Evolutionary conservation across 2,329 filamentous ascomycete genomes (phyloP), one percentile per base, ranked within the genome.

Genomic region (Calonectria multiphialidica): DNA sequence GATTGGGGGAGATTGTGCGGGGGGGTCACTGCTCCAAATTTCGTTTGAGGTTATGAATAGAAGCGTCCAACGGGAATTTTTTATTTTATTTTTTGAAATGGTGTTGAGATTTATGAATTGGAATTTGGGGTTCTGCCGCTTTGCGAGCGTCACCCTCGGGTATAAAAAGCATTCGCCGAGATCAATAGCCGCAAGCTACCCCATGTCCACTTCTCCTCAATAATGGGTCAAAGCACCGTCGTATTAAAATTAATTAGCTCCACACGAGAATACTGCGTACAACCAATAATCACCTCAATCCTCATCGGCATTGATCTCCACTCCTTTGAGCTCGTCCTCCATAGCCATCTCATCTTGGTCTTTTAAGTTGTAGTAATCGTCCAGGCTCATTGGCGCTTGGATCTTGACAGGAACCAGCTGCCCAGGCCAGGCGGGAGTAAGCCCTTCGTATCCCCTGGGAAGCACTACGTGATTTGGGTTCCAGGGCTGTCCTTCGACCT

Each of bases 171-270:
- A 57, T 23, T 40, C 53, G 33, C 53, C 53, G 53, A 57, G 13
- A 5, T 57, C 53, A 57, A 57, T 57, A 57, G 53, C 53, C 53
- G 53, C 53, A 40, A 8, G 25, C 53, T 15, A 37, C 50, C 30
- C 53, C 53, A 57, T 40, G 33, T 16, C 53, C 53, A 57, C 53
- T 53, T 57, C 53, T 57, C 53, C 53, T 57, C 53, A 57, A 57
- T 57, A 57, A 57, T 25, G 53, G 53, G 53, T 40, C 53, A 57
- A 40, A 57, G 53, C 53, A 57, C 53, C 53, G 33, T 57, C 53
- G 53, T 57, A 57, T 57, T 57, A 57, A 57, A 57, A 57, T 57
- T 57, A 57, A 40, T 13, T 21, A 16, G 28, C 6, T 15, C 42
- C 6, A 45, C n/a, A n/a, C n/a, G n/a, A n/a, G n/a, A n/a, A n/a